Evolutionary conservation across 2,329 filamentous ascomycete genomes (phyloP), one percentile per base, ranked within the genome.

Genomic region (Aspergillus melleus): DNA sequence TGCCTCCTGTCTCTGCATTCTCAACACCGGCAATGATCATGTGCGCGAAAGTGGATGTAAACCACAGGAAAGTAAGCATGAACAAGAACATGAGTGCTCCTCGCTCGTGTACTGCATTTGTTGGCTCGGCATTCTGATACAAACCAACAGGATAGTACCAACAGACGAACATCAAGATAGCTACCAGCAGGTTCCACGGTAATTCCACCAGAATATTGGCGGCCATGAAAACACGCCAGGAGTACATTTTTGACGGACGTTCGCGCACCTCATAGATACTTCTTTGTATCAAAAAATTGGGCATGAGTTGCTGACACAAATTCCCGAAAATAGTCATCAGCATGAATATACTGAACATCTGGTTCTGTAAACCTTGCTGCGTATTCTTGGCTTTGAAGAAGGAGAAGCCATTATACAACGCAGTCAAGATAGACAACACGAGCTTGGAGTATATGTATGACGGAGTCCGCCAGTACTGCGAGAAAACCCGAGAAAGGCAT

Each of bases 151-250:
- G 44, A 14, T 47, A 47, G 6, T 47, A 47, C 44, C 44, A 47
- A 47, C 44, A 47, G 6, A 47, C 6, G 20, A 22, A 47, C 44
- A 47, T 47, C 19, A 47, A 14, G 6, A 47, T 47, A 6, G 44
- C 44, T 6, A 47, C 44, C 1, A 47, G 20, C 44, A 47, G 11
- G 44, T 54, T 46, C 52, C 90, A 96, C 0, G 91, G 90, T 1
- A 96, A 77, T 74, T 96, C 92, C 59, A 92, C 90, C 29, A 92
- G 77, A 65, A 96, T 90, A 72, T 92, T 89, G 53, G 88, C 87
- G n/a, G 92, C 77, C 84, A 95, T 91, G 71, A 95, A 95, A 6
- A 90, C 86, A 72, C 90, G 87, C 91, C 91, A 96, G 51, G 86
- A 87, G 76, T 95, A 96, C 0, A 90, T 86, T 77, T 92, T 92